Evolutionary conservation across 306 rosid species (phyloP).

Genomic region (Lupinus albus): DNA sequence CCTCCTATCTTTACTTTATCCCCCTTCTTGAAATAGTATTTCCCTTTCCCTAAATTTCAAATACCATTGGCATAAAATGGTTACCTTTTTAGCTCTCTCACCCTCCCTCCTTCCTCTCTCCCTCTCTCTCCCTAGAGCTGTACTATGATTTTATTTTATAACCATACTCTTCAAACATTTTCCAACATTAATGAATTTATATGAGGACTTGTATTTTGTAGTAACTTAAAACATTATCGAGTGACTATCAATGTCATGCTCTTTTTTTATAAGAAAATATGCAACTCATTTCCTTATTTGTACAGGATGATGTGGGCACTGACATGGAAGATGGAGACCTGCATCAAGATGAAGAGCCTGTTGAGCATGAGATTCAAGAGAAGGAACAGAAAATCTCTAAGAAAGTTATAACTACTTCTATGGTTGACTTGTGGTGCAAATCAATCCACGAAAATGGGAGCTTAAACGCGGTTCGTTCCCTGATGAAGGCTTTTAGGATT

Average conservation of each 20-base stretch:
- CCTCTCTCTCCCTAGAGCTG: background rate
- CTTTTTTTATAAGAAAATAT: slow-evolving; percentile 12
- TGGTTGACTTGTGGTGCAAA: slow-evolving; percentile 84
- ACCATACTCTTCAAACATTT: background rate
- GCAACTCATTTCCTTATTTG: slow-evolving; percentile 37
- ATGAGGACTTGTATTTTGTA: background rate
- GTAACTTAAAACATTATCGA: slow-evolving; percentile 7
- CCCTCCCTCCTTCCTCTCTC: background rate
- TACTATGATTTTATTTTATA: background rate
- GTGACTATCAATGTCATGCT: background rate
- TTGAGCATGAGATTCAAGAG: slow-evolving; percentile 41
- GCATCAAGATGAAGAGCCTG: slow-evolving; percentile 45
- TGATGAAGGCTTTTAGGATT: slow-evolving; percentile 77
- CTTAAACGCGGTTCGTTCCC: slow-evolving; percentile 64
- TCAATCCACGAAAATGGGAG: slow-evolving; percentile 62
- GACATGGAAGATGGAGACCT: slow-evolving; percentile 56
- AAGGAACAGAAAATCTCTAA: slow-evolving; percentile 49
- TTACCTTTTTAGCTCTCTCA: background rate
- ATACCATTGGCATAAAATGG: background rate
- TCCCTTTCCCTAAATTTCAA: background rate
- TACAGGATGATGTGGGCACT: slow-evolving; percentile 63
- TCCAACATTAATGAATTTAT: slow-evolving; percentile 9
- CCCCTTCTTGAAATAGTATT: background rate
- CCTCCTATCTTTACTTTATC: background rate
- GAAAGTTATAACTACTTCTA: slow-evolving; percentile 64